These are phyloP conservation scores for Ophiostoma sp. DNA, from an alignment of 2,329 filamentous ascomycete species.

Conservation along the genomic window DNA sequence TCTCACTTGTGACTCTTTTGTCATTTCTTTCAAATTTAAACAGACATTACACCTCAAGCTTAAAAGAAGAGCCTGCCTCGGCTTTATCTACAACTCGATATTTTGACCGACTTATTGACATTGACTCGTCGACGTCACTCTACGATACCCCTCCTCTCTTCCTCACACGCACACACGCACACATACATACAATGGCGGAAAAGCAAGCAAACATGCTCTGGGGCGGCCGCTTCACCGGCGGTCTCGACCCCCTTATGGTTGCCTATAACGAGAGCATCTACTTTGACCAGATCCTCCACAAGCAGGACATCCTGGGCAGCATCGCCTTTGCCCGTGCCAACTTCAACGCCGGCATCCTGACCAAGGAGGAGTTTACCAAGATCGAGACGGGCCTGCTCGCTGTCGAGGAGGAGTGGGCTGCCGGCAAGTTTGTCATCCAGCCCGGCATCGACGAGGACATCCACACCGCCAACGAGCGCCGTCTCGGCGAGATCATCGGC, in stretches of 20 bases:
- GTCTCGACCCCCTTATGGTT: slow-evolving; percentile 78
- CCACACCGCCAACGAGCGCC: slow-evolving; percentile 66
- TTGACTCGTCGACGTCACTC: background rate
- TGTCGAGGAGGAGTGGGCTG: slow-evolving; percentile 51
- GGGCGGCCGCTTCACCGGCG: slow-evolving; percentile 57
- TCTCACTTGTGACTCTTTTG: background rate
- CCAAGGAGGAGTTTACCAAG: slow-evolving; percentile 63
- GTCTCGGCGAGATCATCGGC: slow-evolving; percentile 77
- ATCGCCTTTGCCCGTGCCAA: slow-evolving; percentile 82
- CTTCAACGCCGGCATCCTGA: slow-evolving; percentile 67
- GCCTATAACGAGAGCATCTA: slow-evolving; percentile 77
- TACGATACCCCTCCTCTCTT: background rate
- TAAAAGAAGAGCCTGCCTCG: background rate
- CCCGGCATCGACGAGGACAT: slow-evolving; percentile 55
- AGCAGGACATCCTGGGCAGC: slow-evolving; percentile 72
- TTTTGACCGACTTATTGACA: background rate
- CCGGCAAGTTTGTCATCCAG: slow-evolving; percentile 46
- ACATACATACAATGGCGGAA: slow-evolving; percentile 29
- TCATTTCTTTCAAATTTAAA: background rate
- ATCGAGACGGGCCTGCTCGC: slow-evolving; percentile 66
- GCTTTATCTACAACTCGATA: background rate
- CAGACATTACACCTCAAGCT: background rate
- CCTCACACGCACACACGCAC: background rate
- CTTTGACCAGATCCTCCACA: slow-evolving; percentile 73
- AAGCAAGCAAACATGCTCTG: slow-evolving; percentile 39